Percentiles rank a stretch among this genome's conserved stretches.
Evolutionary conservation across 2,329 filamentous ascomycete species (phyloP).

Genomic region (Aureobasidium sp.): DNA sequence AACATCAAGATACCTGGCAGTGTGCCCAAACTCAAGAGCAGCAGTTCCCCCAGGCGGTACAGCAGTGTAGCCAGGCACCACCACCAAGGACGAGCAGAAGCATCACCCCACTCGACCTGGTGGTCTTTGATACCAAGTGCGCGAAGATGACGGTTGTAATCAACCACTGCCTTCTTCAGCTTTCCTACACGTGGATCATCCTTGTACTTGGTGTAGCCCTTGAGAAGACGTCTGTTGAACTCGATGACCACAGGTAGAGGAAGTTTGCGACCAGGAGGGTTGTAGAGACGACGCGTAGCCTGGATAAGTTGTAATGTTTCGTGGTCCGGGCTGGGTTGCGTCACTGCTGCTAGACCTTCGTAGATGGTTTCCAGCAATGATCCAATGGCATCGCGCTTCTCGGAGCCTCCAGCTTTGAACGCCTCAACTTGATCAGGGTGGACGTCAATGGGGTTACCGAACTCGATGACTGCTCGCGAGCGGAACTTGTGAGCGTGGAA

Average conservation of each 20-base stretch:
- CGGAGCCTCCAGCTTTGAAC: conserved; percentile 61
- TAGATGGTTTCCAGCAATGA: conserved; percentile 80
- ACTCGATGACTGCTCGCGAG: conserved; percentile 90
- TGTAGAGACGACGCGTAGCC: conserved; percentile 86
- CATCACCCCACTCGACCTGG: conserved; percentile 80
- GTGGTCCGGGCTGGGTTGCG: conserved; percentile 85
- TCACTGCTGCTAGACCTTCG: conserved; percentile 76
- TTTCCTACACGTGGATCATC: conserved; percentile 75
- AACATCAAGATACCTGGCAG: conserved; percentile 82
- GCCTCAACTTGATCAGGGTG: conserved; percentile 73
- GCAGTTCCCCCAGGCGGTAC: conserved; percentile 70
- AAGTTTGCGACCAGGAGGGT: conserved; percentile 85
- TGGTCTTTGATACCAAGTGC: conserved; percentile 85
- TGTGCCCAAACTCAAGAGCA: conserved; percentile 67
- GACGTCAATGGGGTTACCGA: conserved; percentile 81
- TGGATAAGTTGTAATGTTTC: conserved; percentile 86
- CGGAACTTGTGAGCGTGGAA: conserved; percentile 98
- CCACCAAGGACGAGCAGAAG: conserved; percentile 66
- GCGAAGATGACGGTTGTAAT: conserved; percentile 80
- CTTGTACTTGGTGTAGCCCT: conserved; percentile 88
- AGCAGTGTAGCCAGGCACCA: conserved; percentile 57
- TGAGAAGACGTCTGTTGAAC: conserved; percentile 80
- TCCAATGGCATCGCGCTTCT: conserved; percentile 79
- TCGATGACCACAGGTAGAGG: conserved; percentile 89
- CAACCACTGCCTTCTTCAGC: conserved; percentile 65